phyloP scores from a whole-genome alignment of 1,139 yeast genomes.

The Suzukiozyma palmioleophila region DNA sequence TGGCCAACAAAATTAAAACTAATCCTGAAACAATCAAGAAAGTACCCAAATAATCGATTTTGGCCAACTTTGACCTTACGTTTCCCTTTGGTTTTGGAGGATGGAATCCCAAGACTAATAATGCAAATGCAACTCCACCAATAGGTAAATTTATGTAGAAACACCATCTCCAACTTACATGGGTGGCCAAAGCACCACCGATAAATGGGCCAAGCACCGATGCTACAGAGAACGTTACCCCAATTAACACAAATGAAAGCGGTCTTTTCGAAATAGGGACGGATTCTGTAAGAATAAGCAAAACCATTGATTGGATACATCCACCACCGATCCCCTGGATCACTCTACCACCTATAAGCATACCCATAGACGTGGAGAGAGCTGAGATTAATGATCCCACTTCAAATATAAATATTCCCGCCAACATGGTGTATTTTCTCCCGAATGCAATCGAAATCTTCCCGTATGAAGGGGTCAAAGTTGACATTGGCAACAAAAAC shows the following conservation, averaged over 20 bases:
- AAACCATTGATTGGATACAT: conserved; percentile 57
- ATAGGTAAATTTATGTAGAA: conserved; percentile 69
- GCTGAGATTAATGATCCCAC: conserved; percentile 62
- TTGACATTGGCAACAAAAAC: conserved; percentile 55
- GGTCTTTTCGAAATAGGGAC: conserved; percentile 60
- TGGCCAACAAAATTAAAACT: conserved; percentile 27
- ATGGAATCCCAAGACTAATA: conserved; percentile 46
- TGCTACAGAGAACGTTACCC: conserved; percentile 52
- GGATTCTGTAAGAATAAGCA: conserved; percentile 56
- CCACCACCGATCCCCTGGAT: conserved; percentile 75
- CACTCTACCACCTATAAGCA: conserved; percentile 67
- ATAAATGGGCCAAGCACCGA: conserved; percentile 61
- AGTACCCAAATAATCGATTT: conserved; percentile 32
- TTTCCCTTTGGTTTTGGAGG: conserved; percentile 50
- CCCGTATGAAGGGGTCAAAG: conserved; percentile 58
- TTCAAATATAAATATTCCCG: conserved; percentile 53
- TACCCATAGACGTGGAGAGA: conserved; percentile 50
- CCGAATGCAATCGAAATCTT: conserved; percentile 59
- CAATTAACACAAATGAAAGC: conserved; percentile 44
- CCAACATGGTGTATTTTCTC: conserved; percentile 47
- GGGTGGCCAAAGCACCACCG: conserved; percentile 63
- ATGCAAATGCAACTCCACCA: conserved; percentile 51
- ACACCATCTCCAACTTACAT: conserved; percentile 75
- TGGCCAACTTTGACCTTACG: conserved; percentile 34
- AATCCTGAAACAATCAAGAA: conserved; percentile 25